Base-by-base conservation (phyloP, 495 filamentous ascomycete species). In the Trichoderma virens region DNA sequence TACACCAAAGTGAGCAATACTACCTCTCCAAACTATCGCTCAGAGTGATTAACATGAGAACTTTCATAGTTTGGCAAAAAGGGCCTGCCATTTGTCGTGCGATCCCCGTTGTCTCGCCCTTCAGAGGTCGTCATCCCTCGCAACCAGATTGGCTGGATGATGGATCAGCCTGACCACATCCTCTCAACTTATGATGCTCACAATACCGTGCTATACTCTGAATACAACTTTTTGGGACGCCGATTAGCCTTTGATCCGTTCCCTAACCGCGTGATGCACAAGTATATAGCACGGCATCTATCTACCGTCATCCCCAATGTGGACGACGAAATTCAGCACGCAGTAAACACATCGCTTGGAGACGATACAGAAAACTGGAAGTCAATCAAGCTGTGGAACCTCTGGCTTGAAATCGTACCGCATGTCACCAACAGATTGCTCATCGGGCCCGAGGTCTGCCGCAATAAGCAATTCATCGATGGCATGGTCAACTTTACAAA, bases 51-150 rank as follows among this genome's bases (percentile, higher is more conserved):
- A 13, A 20, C 27, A 5, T 35, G 14, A 23, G 20, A 13, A 20
- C 31, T 20, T 9, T 7, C 60, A 6, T 13, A 75, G 72, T 75
- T 75, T 59, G 67, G 67, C 32, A 75, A 73, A 65, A 59, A 76
- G 14, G 70, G 64, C 60, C 68, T 64, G 43, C 62, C 73, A 34
- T 76, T 71, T 59, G 68, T 75, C 25, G 68, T 71, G 9, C 74
- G 72, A 16, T 67, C 70, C 1, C 66, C 71, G 31, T 69, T 71
- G 28, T 69, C 68, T 45, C 72, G 70, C 3, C 70, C 73, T 1
- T 56, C 65, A n/a, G 72, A 76, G 59, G 71, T 76, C 25, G 73
- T 76, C 34, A 64, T 76, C 0, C 73, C 74, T 9, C 70, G 65
- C 7, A 68, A 71, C 6, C 74, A 76, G 60, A 67, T 70, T 1